Conservation (phyloP, 2,329 filamentous ascomycete species). For the Aspergillus ibericus region DNA sequence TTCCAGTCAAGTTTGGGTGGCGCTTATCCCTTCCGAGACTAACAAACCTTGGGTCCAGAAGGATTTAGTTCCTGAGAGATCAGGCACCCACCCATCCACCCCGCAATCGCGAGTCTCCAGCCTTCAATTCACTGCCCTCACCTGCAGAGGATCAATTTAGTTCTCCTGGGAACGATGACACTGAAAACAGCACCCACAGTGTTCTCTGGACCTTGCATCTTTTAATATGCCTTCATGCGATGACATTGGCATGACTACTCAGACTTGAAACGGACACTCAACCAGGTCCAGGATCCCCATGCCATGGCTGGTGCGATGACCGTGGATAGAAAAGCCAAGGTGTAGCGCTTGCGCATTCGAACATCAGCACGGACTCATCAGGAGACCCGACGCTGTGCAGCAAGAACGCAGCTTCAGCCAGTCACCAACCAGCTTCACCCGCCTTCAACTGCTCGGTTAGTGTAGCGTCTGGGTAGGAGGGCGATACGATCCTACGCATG, state of each 20-base stretch:
- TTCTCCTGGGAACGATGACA: background rate
- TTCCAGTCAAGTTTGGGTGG: background rate
- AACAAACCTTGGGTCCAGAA: background rate
- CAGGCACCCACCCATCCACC: slow-evolving; percentile 13
- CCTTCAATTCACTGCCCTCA: background rate
- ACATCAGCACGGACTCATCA: slow-evolving; percentile 20
- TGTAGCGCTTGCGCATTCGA: slow-evolving; percentile 9
- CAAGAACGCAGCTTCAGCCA: slow-evolving; percentile 7
- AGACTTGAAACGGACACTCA: slow-evolving; percentile 6
- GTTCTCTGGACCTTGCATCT: background rate
- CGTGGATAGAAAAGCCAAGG: slow-evolving; percentile 10
- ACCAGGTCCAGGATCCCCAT: slow-evolving; percentile 9
- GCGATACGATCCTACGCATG: slow-evolving; percentile 2
- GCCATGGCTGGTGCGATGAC: slow-evolving; percentile 3
- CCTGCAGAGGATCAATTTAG: background rate
- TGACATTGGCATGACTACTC: background rate
- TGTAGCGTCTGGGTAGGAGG: slow-evolving; percentile 13
- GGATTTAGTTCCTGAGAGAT: slow-evolving; percentile 12
- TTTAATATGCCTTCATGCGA: background rate
- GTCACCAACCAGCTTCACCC: slow-evolving; percentile 2
- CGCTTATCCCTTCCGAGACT: slow-evolving; percentile 17
- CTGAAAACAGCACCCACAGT: background rate
- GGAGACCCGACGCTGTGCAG: slow-evolving; percentile 18
- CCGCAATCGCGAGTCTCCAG: background rate
- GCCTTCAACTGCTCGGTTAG: slow-evolving; percentile 11